Percentiles rank a stretch among this genome's conserved stretches.
Evolutionary conservation across 345 rosid species (phyloP).

Genomic region (Laguncularia racemosa): DNA sequence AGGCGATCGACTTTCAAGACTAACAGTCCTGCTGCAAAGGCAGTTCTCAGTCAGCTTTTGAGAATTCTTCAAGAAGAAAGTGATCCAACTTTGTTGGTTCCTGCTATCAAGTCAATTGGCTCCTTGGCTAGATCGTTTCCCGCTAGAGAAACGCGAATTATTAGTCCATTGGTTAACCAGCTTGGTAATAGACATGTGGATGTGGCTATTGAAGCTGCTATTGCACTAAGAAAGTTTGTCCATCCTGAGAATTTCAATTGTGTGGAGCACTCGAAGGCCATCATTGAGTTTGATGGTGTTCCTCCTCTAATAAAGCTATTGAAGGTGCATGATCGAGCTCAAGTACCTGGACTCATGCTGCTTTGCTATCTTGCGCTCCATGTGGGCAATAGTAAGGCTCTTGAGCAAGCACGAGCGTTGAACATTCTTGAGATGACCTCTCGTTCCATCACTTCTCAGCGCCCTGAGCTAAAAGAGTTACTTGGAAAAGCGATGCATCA

Average conservation of each 20-base stretch:
- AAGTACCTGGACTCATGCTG: constrained; percentile 27
- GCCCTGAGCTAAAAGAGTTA: constrained; percentile 43
- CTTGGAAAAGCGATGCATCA: constrained; percentile 34
- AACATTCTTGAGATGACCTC: constrained; percentile 36
- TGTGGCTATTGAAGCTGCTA: constrained; percentile 43
- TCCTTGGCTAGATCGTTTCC: constrained; percentile 55
- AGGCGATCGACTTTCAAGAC: constrained; percentile 50
- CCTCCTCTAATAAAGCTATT: constrained; percentile 35
- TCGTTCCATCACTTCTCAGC: constrained; percentile 33
- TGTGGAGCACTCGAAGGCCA: constrained; percentile 41
- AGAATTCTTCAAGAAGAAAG: constrained; percentile 36
- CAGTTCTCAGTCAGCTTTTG: constrained; percentile 47
- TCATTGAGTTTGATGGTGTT: constrained; percentile 47
- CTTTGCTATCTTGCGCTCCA: constrained; percentile 45
- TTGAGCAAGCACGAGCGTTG: constrained; percentile 48
- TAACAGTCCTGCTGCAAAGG: constrained; percentile 57
- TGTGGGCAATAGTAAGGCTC: constrained; percentile 50
- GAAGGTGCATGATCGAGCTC: constrained; percentile 25
- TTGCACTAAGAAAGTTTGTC: constrained; percentile 47
- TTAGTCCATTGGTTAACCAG: constrained; percentile 34
- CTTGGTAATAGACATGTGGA: constrained; percentile 23
- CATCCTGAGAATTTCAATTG: constrained; percentile 44
- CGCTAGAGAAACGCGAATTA: constrained; percentile 39
- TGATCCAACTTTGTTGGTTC: constrained; percentile 22
- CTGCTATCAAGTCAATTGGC: constrained; percentile 44